Evolutionary conservation across 192 early-diverging fungal genomes (phyloP), one percentile per base, ranked within the genome.

Genomic region (Diversispora eburnea): DNA sequence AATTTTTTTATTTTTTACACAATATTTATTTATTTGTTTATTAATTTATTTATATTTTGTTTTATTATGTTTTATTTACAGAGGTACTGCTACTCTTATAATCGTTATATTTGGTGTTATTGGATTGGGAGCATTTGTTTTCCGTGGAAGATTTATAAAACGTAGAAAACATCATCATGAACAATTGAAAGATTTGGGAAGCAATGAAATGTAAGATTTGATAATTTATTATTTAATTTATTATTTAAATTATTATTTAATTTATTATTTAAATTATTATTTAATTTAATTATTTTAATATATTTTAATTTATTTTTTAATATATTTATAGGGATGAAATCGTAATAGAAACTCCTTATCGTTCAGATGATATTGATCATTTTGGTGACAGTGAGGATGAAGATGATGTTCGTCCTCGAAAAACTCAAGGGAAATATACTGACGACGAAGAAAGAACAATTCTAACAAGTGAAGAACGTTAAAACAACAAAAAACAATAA

Each of bases 241-340:
- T 33, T 33, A n/a, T n/a, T 33, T 33, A 33, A 33, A 33, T 33
- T 33, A n/a, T n/a, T n/a, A n/a, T 33, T 33, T 76, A 79, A 76
- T 78, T 73, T 62, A 60, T 61, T 75, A 4, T 8, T 10, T 9
- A n/a, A n/a, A n/a, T n/a, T n/a, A n/a, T 77, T 74, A 15, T 3
- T 49, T 39, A 45, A 0, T 10, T 54, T 39, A 13, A n/a, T 20
- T 56, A 10, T 9, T 5, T 56, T 45, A 65, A 9, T n/a, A 59
- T 43, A 1, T 6, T 5, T 59, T 8, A 43, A 17, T 15, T 64
- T 52, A 42, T 22, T 4, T 54, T 9, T 4, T 54, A 22, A 71
- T 52, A 20, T 42, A 48, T 71, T 15, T 46, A 22, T 71, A 87
- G 85, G 57, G 81, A 87, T 49, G 85, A 84, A 55, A 59, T 85